Evolutionary conservation across 2,329 filamentous ascomycete species (phyloP).

Genomic region (Colletotrichum karsti): DNA sequence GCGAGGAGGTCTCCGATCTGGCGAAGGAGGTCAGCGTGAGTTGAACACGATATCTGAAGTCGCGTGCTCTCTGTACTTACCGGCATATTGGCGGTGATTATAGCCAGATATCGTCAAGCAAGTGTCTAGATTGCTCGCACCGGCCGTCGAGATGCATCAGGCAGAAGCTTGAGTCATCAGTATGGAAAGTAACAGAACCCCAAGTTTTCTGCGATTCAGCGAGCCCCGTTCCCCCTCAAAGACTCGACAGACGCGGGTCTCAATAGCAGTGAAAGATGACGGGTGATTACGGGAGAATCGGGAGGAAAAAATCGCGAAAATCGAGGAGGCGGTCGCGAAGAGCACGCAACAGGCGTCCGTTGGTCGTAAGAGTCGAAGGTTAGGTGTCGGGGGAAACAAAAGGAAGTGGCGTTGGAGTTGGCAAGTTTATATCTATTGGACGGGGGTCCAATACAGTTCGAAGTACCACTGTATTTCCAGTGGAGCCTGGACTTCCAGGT

Average conservation of each 20-base stretch:
- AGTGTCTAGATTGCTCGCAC: slow-evolving; percentile 27
- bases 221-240: background rate
- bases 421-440: slow-evolving; percentile 30
- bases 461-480: slow-evolving; percentile 9
- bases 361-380: background rate
- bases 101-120: slow-evolving; percentile 28
- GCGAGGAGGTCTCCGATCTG: slow-evolving; percentile 65
- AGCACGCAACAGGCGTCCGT: background rate
- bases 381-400: slow-evolving; percentile 9
- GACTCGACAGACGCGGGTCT: background rate
- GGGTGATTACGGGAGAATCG: background rate
- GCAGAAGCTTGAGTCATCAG: slow-evolving; percentile 28
- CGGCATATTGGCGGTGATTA: slow-evolving; percentile 29
- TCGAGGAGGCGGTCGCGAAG: background rate
- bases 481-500: background rate
- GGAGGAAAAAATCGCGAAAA: slow-evolving; percentile 7
- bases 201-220: slow-evolving; percentile 22
- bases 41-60: background rate
- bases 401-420: slow-evolving; percentile 26
- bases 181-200: slow-evolving; percentile 21
- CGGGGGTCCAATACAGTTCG: slow-evolving; percentile 26
- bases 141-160: slow-evolving; percentile 29
- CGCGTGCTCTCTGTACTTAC: slow-evolving; percentile 19
- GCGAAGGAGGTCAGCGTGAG: background rate
- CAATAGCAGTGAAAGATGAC: background rate